A percentile compares a stretch with the other conserved stretches of the same genome.
These are phyloP conservation scores for Collariella sp. DNA, from an alignment of 495 filamentous ascomycete genomes.

Conservation along the genomic window DNA sequence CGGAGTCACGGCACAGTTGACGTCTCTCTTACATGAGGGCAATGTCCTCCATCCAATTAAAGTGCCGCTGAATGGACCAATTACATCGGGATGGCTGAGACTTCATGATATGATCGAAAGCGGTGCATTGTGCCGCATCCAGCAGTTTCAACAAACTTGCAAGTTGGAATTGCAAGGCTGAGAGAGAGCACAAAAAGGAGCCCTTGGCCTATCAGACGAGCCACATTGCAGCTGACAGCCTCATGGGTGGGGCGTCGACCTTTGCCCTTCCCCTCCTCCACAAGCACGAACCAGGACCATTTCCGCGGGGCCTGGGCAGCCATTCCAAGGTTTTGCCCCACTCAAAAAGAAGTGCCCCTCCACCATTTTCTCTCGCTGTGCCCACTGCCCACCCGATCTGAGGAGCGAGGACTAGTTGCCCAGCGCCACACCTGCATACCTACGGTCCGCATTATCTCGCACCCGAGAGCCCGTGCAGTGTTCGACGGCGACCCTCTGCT, in stretches of 20 bases:
- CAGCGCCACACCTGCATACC: no score
- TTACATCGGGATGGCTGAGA: no score
- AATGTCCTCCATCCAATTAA: no score
- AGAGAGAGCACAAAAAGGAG: no score
- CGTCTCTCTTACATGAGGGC: no score
- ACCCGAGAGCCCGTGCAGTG: constrained; percentile 2
- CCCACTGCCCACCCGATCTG: neutral
- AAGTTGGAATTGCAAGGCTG: no score
- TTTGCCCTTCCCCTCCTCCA: constrained; percentile 18
- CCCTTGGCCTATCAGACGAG: neutral
- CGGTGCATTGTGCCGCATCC: no score
- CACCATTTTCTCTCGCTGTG: constrained; percentile 1
- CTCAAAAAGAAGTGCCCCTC: constrained; percentile 9
- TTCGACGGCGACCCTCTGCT: neutral
- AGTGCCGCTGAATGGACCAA: no score
- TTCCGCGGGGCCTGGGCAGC: constrained; percentile 13
- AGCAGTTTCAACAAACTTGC: no score
- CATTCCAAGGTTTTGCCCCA: constrained; percentile 10
- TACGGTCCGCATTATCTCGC: neutral
- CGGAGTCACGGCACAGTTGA: no score
- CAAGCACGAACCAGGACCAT: constrained; percentile 6
- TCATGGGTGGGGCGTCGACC: neutral
- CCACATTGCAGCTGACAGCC: neutral
- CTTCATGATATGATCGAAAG: no score
- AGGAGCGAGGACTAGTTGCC: no score